These are phyloP conservation scores for Penicilliopsis zonata DNA, from an alignment of 495 filamentous ascomycete species.

Conservation along the genomic window DNA sequence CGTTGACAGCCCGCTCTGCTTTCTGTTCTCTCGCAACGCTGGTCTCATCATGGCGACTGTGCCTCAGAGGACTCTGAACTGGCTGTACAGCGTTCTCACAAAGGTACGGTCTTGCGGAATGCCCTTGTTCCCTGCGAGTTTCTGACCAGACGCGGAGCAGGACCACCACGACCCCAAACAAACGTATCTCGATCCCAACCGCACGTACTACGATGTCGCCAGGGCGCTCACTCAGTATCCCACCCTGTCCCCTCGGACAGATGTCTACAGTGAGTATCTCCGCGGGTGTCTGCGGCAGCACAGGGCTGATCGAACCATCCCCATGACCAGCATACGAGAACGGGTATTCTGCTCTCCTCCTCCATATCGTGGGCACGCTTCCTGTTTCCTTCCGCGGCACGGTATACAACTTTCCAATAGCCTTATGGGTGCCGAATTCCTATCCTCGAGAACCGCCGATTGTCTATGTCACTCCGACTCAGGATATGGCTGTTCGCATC, in stretches of 20 bases:
- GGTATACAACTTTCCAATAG: slow-evolving; percentile 82
- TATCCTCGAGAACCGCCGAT: slow-evolving; percentile 82
- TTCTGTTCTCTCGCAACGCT: background rate
- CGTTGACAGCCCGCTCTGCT: no score
- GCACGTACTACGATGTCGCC: slow-evolving; percentile 84
- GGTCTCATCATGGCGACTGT: slow-evolving; percentile 54
- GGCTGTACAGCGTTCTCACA: slow-evolving; percentile 84
- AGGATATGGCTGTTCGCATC: slow-evolving; percentile 78
- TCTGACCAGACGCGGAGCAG: slow-evolving; percentile 29
- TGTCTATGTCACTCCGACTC: slow-evolving; percentile 76
- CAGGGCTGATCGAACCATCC: background rate
- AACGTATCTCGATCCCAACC: slow-evolving; percentile 83
- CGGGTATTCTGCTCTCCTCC: slow-evolving; percentile 74
- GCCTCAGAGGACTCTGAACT: slow-evolving; percentile 79
- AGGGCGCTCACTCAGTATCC: slow-evolving; percentile 71
- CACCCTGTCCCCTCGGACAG: slow-evolving; percentile 77
- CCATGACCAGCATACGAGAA: slow-evolving; percentile 64
- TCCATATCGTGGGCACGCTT: slow-evolving; percentile 76
- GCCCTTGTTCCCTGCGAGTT: background rate
- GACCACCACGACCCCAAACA: slow-evolving; percentile 86
- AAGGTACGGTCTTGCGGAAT: slow-evolving; percentile 41
- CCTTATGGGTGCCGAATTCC: slow-evolving; percentile 89
- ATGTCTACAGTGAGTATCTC: slow-evolving; percentile 74
- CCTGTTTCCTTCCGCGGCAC: slow-evolving; percentile 81
- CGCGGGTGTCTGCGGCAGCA: background rate